These are phyloP conservation scores for Thymus quinquecostatus DNA, from an alignment of 257 asterid species.

Conservation along the genomic window DNA sequence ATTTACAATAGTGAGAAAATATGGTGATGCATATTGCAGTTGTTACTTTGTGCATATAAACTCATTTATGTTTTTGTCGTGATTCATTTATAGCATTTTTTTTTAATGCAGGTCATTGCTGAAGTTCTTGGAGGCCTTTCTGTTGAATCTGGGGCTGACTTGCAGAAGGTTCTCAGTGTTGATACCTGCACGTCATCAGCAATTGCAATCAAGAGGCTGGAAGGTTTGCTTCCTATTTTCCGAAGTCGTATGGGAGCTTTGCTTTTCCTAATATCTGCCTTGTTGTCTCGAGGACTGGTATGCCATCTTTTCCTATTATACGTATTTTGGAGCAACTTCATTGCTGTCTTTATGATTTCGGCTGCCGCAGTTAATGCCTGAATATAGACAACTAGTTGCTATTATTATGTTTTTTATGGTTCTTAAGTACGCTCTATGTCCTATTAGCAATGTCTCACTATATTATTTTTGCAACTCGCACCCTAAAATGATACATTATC, in stretches of 20 bases:
- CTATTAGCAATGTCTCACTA: no score
- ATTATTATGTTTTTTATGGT: no score
- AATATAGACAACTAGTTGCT: no score
- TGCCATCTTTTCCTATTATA: conserved; percentile 27
- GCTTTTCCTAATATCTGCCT: conserved; percentile 88
- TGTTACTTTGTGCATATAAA: background rate
- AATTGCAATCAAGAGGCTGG: conserved; percentile 63
- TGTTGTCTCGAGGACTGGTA: conserved; percentile 96
- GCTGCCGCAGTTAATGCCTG: no score
- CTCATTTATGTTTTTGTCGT: background rate
- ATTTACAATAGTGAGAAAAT: conserved; percentile 24
- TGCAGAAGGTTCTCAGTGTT: conserved; percentile 71
- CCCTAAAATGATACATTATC: no score
- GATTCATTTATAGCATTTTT: conserved; percentile 14
- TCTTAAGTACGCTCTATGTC: no score
- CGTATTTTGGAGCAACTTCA: background rate
- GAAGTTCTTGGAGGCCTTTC: conserved; percentile 74
- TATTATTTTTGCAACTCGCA: no score
- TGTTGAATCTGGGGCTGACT: conserved; percentile 76
- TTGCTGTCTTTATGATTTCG: no score
- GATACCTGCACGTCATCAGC: conserved; percentile 55
- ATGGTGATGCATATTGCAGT: conserved; percentile 3
- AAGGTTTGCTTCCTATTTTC: conserved; percentile 74
- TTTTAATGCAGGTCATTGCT: conserved; percentile 61
- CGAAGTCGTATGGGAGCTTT: conserved; percentile 96